phyloP scores from a whole-genome alignment of 371 early-diverging fungal species.

The Mucor indicus region DNA sequence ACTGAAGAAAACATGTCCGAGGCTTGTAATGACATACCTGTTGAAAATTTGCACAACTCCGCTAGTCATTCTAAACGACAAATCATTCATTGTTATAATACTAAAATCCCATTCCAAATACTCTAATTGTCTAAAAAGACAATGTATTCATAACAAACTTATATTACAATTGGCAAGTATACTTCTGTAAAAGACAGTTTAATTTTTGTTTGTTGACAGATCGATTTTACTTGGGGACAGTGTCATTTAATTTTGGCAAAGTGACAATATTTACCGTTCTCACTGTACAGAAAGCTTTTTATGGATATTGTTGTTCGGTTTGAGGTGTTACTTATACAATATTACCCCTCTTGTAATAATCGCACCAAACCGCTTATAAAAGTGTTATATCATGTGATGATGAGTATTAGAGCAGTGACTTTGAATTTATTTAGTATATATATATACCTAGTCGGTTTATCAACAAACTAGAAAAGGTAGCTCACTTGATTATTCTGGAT shows the following conservation, averaged over 20 bases:
- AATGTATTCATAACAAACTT: conserved; percentile 1
- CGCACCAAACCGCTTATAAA: too few relatives aligned
- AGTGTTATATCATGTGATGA: too few relatives aligned
- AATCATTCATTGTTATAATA: conserved; percentile 4
- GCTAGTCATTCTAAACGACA: conserved; percentile 1
- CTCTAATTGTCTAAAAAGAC: conserved; percentile 4
- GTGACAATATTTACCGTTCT: conserved; percentile 2
- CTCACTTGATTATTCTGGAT: too few relatives aligned
- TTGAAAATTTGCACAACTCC: conserved; percentile 1
- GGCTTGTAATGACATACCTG: conserved; percentile 3
- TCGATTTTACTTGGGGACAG: neutral
- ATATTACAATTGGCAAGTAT: conserved; percentile 3
- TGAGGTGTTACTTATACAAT: too few relatives aligned
- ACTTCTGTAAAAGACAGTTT: conserved; percentile 2
- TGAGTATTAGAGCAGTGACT: too few relatives aligned
- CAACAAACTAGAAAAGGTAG: too few relatives aligned
- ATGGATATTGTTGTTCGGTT: too few relatives aligned
- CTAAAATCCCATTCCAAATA: conserved; percentile 4
- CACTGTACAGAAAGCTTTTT: too few relatives aligned
- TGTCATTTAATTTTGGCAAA: conserved; percentile 5
- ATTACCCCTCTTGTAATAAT: too few relatives aligned
- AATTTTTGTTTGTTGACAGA: neutral
- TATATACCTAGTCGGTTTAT: too few relatives aligned
- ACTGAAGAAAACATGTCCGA: conserved; percentile 7
- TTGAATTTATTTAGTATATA: too few relatives aligned